phyloP scores from a whole-genome alignment of 2,329 filamentous ascomycete genomes.

The Colletotrichum sp. region DNA sequence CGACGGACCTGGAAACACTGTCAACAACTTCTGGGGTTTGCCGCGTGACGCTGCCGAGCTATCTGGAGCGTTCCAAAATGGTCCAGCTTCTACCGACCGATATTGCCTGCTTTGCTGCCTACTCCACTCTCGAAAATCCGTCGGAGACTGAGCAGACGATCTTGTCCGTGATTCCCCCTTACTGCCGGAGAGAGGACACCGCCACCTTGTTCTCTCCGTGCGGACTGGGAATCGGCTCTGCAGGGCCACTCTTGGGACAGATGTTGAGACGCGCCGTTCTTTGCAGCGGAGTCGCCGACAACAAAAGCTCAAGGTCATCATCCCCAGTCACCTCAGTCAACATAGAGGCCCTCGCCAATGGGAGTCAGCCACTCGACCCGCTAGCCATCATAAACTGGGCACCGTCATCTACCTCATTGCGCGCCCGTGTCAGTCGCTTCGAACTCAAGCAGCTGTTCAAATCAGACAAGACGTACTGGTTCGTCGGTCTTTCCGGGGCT shows the following conservation, averaged over 20 bases:
- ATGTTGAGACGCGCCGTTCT: background rate
- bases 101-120: background rate
- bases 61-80: background rate
- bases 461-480: background rate
- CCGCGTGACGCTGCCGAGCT: background rate
- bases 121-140: background rate
- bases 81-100: background rate
- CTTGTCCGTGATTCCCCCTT: background rate
- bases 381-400: background rate
- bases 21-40: background rate
- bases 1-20: background rate
- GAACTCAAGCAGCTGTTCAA: background rate
- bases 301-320: background rate
- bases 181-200: background rate
- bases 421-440: background rate
- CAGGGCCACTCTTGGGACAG: background rate
- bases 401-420: background rate
- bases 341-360: background rate
- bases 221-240: background rate
- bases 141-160: background rate
- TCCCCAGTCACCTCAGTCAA: background rate
- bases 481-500: constrained; percentile 18
- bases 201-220: background rate
- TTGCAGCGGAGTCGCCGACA: background rate
- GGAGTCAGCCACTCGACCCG: background rate